Evolutionary conservation across 805 yeast genomes (phyloP), one percentile per base, ranked within the genome.

Genomic region (Cyberlindnera mrakii): DNA sequence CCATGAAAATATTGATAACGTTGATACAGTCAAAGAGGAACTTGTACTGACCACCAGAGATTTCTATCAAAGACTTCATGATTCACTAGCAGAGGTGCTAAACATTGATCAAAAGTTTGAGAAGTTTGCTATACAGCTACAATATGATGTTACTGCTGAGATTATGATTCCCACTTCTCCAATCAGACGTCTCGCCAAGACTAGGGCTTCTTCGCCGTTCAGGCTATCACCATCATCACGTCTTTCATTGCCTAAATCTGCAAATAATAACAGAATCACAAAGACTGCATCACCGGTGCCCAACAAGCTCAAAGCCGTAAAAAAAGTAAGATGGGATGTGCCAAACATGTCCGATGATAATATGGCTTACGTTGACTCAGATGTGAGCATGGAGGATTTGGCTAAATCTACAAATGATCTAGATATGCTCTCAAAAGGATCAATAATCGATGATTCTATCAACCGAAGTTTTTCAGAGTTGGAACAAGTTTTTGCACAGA

Each of bases 321-420:
- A 71, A 41, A 71, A 66, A 45, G 78, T 74, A 2, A 64, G 77
- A 47, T 73, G 77, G 74, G 68, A 68, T 45, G 65, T 66, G 11
- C 71, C 70, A 3, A 53, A 52, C 37, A 31, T 17, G 29, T 41
- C 47, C 7, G 40, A 41, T 6, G 27, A 48, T 16, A 42, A 44
- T 17, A 39, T 35, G 6, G 39, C 33, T 16, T 42, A 25, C 32
- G 44, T 40, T 14, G 57, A 53, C 30, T 50, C 58, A 1, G 62
- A 56, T 46, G 51, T 53, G 6, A 48, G 47, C 20, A 54, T 54
- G 58, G 53, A 53, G 19, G 59, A 57, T 35, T 36, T 55, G 32
- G 51, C 54, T n/a, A 50, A 48, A 40, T 43, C 42, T n/a, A 54
- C 57, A 1, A 43, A 49, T 35, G 50, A 46, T 13, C 42, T 52